Conservation (phyloP, 371 early-diverging fungal genomes). For the Enterocytospora artemiae region DNA sequence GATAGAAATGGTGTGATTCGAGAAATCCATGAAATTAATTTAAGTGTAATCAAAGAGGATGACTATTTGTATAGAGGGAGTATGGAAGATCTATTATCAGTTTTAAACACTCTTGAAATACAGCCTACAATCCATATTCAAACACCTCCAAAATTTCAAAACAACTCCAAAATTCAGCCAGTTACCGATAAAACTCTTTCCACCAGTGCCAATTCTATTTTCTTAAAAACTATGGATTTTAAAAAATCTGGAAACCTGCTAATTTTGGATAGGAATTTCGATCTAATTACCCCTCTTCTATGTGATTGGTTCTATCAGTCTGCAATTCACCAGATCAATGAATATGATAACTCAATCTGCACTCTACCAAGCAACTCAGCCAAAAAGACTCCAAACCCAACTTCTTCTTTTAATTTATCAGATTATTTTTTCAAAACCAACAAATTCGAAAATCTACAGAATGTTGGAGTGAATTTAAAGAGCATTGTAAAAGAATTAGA, state of each 20-base stretch:
- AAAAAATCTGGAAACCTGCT: slow-evolving; percentile 59
- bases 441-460: slow-evolving; percentile 52
- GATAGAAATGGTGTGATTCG: slow-evolving; percentile 49
- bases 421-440: slow-evolving; percentile 47
- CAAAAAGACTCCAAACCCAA: slow-evolving; percentile 11
- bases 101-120: slow-evolving; percentile 42
- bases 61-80: slow-evolving; percentile 15
- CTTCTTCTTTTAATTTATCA: slow-evolving; percentile 1
- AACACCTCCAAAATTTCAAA: too few species aligned
- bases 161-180: too few species aligned
- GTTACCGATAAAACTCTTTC: too few species aligned
- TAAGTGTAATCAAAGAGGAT: slow-evolving; percentile 45
- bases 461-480: slow-evolving; percentile 43
- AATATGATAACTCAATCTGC: slow-evolving; percentile 80
- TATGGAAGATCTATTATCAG: slow-evolving; percentile 28
- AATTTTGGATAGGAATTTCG: slow-evolving; percentile 80
- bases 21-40: slow-evolving; percentile 56
- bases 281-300: slow-evolving; percentile 86
- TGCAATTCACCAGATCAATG: slow-evolving; percentile 87
- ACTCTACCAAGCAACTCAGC: slow-evolving; percentile 64
- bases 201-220: too few species aligned
- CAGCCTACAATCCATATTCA: slow-evolving; percentile 40
- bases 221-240: not conserved
- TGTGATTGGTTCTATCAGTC: slow-evolving; percentile 96
- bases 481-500: slow-evolving; percentile 38